Percentiles rank a stretch among this genome's conserved stretches.
Evolutionary conservation across 2,329 filamentous ascomycete species (phyloP).

Genomic region (Immersiporthe knoxdaviesiana): DNA sequence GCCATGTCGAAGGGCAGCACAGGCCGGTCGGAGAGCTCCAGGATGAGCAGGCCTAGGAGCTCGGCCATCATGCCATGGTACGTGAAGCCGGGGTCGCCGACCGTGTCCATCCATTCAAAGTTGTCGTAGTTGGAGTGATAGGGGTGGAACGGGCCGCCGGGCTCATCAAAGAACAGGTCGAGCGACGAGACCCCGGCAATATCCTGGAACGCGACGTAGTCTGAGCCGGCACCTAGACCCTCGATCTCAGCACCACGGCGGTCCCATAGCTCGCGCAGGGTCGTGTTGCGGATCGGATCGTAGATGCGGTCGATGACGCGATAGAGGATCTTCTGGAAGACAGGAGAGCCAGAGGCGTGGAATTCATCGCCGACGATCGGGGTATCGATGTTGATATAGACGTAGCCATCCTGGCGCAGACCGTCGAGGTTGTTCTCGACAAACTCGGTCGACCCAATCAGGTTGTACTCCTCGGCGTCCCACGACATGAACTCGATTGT

Average conservation of each 20-base stretch:
- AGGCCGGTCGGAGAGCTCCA: slow-evolving; percentile 81
- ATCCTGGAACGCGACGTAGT: slow-evolving; percentile 89
- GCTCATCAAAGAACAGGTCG: slow-evolving; percentile 72
- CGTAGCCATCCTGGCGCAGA: slow-evolving; percentile 75
- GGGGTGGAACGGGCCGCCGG: slow-evolving; percentile 56
- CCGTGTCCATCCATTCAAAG: slow-evolving; percentile 79
- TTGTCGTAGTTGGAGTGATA: slow-evolving; percentile 88
- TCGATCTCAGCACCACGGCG: slow-evolving; percentile 62
- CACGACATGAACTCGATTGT: slow-evolving; percentile 97
- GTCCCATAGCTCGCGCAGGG: slow-evolving; percentile 79
- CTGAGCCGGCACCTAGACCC: slow-evolving; percentile 73
- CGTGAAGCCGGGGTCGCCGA: slow-evolving; percentile 79
- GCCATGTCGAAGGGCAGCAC: slow-evolving; percentile 81
- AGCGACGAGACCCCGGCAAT: slow-evolving; percentile 87
- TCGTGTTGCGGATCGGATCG: slow-evolving; percentile 73
- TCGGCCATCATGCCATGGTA: slow-evolving; percentile 82
- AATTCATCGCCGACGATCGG: slow-evolving; percentile 78
- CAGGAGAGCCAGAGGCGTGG: slow-evolving; percentile 76
- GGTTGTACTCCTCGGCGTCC: slow-evolving; percentile 92
- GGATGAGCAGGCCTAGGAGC: slow-evolving; percentile 77
- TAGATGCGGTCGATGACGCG: slow-evolving; percentile 74
- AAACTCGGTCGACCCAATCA: slow-evolving; percentile 91
- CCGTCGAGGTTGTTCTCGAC: slow-evolving; percentile 81
- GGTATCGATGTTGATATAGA: slow-evolving; percentile 89
- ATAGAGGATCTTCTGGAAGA: slow-evolving; percentile 73